phyloP scores from a whole-genome alignment of 257 asterid genomes.

The Ilex asprella region DNA sequence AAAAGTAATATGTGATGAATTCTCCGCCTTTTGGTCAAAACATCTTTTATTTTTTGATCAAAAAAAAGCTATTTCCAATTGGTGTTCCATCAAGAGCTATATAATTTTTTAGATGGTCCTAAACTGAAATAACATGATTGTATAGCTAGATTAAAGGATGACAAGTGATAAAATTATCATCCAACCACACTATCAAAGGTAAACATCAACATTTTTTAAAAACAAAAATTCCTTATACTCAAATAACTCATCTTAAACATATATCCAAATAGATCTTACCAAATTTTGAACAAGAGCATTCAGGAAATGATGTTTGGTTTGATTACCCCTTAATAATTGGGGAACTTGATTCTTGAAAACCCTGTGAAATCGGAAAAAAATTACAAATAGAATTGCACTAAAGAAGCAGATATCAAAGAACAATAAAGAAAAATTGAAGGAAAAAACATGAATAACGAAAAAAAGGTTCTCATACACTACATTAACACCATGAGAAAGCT shows the following conservation, averaged over 20 bases:
- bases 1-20: too few species aligned
- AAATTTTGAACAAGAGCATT: slow-evolving; percentile 47
- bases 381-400: background rate
- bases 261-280: slow-evolving; percentile 41
- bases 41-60: too few species aligned
- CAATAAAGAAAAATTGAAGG: too few species aligned
- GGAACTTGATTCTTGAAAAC: slow-evolving; percentile 80
- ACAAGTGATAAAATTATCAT: too few species aligned
- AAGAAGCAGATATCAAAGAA: background rate
- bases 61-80: too few species aligned
- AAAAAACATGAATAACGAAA: too few species aligned
- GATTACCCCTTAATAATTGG: slow-evolving; percentile 47
- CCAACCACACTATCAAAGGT: too few species aligned
- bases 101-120: background rate
- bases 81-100: too few species aligned
- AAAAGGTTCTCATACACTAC: too few species aligned
- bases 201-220: too few species aligned
- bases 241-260: slow-evolving; percentile 4
- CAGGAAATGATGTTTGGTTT: slow-evolving; percentile 47
- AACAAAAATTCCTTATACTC: background rate
- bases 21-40: too few species aligned
- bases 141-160: background rate
- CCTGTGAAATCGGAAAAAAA: slow-evolving; percentile 41
- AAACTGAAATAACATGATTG: too few species aligned
- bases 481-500: background rate